Conservation (phyloP, 192 early-diverging fungal genomes). For the Mortierella claussenii region DNA sequence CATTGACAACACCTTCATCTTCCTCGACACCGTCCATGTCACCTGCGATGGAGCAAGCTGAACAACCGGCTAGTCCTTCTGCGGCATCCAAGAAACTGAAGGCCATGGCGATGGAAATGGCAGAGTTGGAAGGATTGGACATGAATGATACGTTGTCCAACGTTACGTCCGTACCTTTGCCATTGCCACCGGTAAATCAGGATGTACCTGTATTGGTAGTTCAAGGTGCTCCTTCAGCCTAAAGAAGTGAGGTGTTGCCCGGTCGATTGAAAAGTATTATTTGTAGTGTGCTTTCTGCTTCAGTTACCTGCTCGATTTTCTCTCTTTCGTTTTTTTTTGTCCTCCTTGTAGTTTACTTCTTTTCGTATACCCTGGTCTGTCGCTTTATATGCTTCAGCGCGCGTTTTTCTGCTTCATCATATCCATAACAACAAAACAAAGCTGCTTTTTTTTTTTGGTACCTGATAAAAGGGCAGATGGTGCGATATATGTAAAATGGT, state of each 20-base stretch:
- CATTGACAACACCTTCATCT: not conserved
- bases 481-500: no score
- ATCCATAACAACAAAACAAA: no score
- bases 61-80: conserved; percentile 3
- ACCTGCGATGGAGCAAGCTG: not conserved
- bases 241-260: no score
- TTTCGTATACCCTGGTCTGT: no score
- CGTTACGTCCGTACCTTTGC: not conserved
- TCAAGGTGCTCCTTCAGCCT: no score
- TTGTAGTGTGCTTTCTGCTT: not conserved
- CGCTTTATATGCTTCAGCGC: no score
- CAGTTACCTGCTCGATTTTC: not conserved
- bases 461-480: no score
- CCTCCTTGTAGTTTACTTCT: no score
- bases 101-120: conserved; percentile 1
- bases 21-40: not conserved
- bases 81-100: conserved; percentile 9
- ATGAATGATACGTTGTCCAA: not conserved
- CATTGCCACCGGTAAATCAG: not conserved
- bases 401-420: no score
- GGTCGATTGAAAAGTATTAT: not conserved
- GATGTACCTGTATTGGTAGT: not conserved
- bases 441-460: no score
- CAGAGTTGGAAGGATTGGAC: not conserved
- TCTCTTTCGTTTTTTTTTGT: no score